Evolutionary conservation across 768 basidiomycete species (phyloP).

Genomic region (Infundibulicybe gibba): DNA sequence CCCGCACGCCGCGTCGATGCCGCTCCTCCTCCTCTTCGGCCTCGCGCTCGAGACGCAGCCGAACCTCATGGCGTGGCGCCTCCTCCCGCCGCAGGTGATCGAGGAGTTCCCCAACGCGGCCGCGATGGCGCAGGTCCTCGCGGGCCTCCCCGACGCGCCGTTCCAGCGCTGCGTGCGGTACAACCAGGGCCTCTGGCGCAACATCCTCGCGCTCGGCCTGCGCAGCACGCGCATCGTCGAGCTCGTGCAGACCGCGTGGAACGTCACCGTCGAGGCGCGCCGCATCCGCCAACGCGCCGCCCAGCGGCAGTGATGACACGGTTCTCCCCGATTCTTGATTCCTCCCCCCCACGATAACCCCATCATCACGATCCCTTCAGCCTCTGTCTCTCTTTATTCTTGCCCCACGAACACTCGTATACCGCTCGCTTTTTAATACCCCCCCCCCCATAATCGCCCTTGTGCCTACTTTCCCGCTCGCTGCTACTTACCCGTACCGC

Average conservation of each 20-base stretch:
- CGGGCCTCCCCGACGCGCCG: slow-evolving; percentile 29
- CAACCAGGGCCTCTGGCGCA: slow-evolving; percentile 68
- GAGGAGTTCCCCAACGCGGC: slow-evolving; percentile 62
- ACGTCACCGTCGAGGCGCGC: slow-evolving; percentile 66
- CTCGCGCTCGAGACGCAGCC: slow-evolving; percentile 47
- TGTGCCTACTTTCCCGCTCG: no score
- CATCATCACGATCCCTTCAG: no score
- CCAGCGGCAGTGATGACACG: no score
- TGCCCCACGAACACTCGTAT: no score
- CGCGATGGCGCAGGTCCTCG: slow-evolving; percentile 52
- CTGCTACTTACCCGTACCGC: no score
- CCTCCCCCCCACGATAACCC: no score
- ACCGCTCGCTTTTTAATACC: no score
- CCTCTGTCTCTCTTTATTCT: no score
- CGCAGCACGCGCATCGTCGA: slow-evolving; percentile 40
- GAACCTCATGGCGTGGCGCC: slow-evolving; percentile 41
- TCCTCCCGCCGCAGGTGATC: slow-evolving; percentile 51
- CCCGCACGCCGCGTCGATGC: slow-evolving; percentile 51
- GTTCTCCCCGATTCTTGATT: no score
- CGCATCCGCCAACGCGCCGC: slow-evolving; percentile 23
- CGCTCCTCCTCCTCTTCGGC: slow-evolving; percentile 57
- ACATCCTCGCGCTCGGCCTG: slow-evolving; percentile 52
- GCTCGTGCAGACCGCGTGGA: slow-evolving; percentile 63
- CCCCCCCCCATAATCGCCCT: no score
- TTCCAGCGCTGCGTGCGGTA: slow-evolving; percentile 31